A percentile compares a stretch with the other conserved stretches of the same genome.
These are phyloP conservation scores for Chamaecrista fasciculata DNA, from an alignment of 306 rosid genomes.

Conservation along the genomic window DNA sequence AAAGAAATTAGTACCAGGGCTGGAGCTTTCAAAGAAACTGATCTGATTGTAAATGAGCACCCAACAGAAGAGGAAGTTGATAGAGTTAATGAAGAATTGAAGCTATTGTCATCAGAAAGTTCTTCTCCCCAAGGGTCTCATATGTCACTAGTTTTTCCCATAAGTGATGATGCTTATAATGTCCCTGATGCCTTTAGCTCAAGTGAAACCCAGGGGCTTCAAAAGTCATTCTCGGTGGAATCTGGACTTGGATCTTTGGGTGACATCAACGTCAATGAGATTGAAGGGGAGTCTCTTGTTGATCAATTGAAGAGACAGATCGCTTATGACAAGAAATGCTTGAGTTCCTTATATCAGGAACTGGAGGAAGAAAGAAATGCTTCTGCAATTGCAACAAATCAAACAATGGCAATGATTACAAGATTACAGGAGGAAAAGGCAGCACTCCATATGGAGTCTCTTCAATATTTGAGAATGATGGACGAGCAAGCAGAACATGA, in stretches of 20 bases:
- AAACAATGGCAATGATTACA: conserved; percentile 95
- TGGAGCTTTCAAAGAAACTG: conserved; percentile 33
- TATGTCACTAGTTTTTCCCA: conserved; percentile 31
- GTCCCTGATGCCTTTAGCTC: conserved; percentile 36
- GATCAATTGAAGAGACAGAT: conserved; percentile 56
- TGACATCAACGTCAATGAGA: conserved; percentile 51
- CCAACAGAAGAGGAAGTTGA: conserved; percentile 31
- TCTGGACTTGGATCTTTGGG: conserved; percentile 60
- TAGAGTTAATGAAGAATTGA: conserved; percentile 41
- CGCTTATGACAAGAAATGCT: conserved; percentile 50
- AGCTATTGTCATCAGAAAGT: conserved; percentile 25
- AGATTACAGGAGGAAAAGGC: conserved; percentile 94
- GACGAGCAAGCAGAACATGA: conserved; percentile 97
- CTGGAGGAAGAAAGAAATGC: conserved; percentile 90
- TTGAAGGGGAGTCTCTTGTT: conserved; percentile 59
- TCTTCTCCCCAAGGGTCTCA: conserved; percentile 29
- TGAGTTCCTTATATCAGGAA: conserved; percentile 58
- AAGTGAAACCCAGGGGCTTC: conserved; percentile 33
- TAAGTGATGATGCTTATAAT: not conserved
- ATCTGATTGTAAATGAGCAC: conserved; percentile 28
- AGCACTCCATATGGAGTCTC: conserved; percentile 81
- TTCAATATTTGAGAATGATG: conserved; percentile 89
- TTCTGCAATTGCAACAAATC: conserved; percentile 68
- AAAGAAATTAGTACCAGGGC: conserved; percentile 25
- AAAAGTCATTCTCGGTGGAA: conserved; percentile 48